Percentiles rank a stretch among this genome's conserved stretches.
Conservation (phyloP, 805 yeast species). For the Huiozyma naganishii region DNA sequence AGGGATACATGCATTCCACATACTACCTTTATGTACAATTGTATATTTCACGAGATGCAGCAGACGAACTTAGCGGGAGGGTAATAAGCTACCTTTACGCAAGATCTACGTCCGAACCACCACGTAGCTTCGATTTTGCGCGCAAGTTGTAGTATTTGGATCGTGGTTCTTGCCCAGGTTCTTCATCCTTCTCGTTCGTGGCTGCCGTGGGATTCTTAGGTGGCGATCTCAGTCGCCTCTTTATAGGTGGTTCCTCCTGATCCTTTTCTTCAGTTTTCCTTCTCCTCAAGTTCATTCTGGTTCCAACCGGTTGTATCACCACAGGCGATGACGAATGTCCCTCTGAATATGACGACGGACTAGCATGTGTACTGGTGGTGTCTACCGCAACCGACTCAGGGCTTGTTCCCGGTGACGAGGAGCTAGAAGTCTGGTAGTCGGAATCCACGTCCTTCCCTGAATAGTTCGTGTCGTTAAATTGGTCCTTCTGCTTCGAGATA, state of each 20-base stretch:
- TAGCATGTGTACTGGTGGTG: neutral
- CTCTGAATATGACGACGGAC: neutral
- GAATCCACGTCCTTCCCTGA: neutral
- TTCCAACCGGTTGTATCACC: neutral
- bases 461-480: neutral
- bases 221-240: slow-evolving; percentile 16
- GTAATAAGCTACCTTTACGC: neutral
- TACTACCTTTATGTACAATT: too few relatives aligned
- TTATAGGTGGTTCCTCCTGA: neutral
- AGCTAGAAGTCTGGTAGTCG: too few relatives aligned
- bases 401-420: neutral
- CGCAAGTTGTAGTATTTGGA: slow-evolving; percentile 25
- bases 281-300: slow-evolving; percentile 1
- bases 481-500: slow-evolving; percentile 3
- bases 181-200: slow-evolving; percentile 10
- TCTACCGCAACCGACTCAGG: neutral
- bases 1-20: too few relatives aligned
- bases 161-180: slow-evolving; percentile 22
- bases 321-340: slow-evolving; percentile 2
- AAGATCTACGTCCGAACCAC: slow-evolving; percentile 3
- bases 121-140: slow-evolving; percentile 23
- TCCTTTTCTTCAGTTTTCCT: slow-evolving; percentile 3
- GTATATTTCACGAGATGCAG: too few relatives aligned
- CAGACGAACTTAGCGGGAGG: too few relatives aligned
- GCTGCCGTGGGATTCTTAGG: slow-evolving; percentile 23